phyloP scores from a whole-genome alignment of 352 stramenopile genomes.

The Phytophthora melonis region DNA sequence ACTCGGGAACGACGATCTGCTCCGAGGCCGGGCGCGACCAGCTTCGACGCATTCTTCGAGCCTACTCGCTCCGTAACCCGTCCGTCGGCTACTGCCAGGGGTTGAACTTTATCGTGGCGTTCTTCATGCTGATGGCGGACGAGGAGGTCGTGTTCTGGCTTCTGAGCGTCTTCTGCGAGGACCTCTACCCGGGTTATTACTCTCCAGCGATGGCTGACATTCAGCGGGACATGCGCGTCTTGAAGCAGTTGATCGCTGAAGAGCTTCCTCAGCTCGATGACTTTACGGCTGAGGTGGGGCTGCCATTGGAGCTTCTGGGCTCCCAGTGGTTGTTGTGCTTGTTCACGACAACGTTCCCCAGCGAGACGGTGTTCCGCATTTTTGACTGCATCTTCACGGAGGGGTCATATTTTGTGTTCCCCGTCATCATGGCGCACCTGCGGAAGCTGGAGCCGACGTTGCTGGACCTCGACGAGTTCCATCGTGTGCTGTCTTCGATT shows the following conservation, averaged over 20 bases:
- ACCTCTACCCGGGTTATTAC: constrained; percentile 91
- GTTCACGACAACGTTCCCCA: constrained; percentile 92
- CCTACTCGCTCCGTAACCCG: constrained; percentile 85
- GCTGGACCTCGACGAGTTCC: constrained; percentile 68
- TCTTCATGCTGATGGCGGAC: constrained; percentile 79
- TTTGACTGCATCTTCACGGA: constrained; percentile 91
- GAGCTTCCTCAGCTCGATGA: constrained; percentile 79
- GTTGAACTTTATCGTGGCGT: constrained; percentile 91
- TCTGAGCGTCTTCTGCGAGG: constrained; percentile 89
- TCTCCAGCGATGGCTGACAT: constrained; percentile 90
- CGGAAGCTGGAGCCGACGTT: constrained; percentile 64
- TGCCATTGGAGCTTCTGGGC: constrained; percentile 89
- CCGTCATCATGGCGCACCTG: constrained; percentile 85
- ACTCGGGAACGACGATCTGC: constrained; percentile 72
- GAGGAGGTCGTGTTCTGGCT: constrained; percentile 93
- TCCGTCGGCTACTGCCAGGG: constrained; percentile 89
- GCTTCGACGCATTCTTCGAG: constrained; percentile 77
- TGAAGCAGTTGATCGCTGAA: constrained; percentile 87
- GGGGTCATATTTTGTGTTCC: constrained; percentile 83
- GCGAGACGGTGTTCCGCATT: constrained; percentile 88
- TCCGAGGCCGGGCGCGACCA: constrained; percentile 58
- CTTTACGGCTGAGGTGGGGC: constrained; percentile 77
- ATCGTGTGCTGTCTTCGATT: constrained; percentile 75
- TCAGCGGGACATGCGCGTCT: constrained; percentile 90
- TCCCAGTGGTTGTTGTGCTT: constrained; percentile 93